phyloP scores from a whole-genome alignment of 805 yeast genomes.

The Schizosaccharomyces cryophilus region DNA sequence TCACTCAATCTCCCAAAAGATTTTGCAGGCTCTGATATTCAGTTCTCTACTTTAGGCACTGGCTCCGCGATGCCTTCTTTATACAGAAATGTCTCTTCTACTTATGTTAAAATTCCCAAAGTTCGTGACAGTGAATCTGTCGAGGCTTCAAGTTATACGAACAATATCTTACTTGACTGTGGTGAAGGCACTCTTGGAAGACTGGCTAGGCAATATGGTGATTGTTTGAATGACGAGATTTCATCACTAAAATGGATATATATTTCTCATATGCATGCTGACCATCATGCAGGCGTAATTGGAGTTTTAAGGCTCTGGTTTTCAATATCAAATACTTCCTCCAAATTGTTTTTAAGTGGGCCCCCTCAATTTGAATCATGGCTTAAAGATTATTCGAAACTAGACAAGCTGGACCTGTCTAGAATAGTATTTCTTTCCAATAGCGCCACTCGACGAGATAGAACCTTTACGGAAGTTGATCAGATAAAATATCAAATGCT shows the following conservation, averaged over 20 bases:
- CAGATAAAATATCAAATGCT: not conserved
- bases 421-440: not conserved
- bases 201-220: slow-evolving; percentile 35
- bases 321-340: slow-evolving; percentile 11
- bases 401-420: not conserved
- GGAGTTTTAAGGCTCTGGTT: slow-evolving; percentile 47
- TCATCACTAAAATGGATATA: slow-evolving; percentile 39
- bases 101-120: not conserved
- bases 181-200: slow-evolving; percentile 82
- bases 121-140: not conserved
- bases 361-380: not conserved
- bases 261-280: slow-evolving; percentile 86
- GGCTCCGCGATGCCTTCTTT: slow-evolving; percentile 1
- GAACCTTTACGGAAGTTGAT: too few species aligned
- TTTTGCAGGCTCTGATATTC: not conserved
- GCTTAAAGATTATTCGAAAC: not conserved
- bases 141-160: too few species aligned
- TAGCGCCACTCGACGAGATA: not conserved
- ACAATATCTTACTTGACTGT: slow-evolving; percentile 39
- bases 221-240: slow-evolving; percentile 21
- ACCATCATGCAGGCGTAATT: slow-evolving; percentile 73
- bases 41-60: not conserved
- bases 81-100: not conserved
- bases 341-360: not conserved
- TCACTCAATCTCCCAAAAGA: not conserved